These are phyloP conservation scores for Kodamaea alishanica DNA, from an alignment of 1,139 yeast genomes.

Conservation along the genomic window DNA sequence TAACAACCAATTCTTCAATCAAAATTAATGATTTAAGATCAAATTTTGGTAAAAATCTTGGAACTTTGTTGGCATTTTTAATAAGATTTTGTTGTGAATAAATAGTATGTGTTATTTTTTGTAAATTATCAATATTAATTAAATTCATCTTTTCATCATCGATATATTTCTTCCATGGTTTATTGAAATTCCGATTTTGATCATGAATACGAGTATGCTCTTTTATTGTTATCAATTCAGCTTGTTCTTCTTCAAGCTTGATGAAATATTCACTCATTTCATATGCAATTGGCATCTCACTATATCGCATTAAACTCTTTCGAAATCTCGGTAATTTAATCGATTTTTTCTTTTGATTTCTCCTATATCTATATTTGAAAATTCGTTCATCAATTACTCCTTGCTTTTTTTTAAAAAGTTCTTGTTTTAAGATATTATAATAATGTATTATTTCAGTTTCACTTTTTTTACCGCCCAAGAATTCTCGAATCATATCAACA, in stretches of 20 bases:
- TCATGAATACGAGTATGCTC: conserved; percentile 18
- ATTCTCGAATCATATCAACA: conserved; percentile 38
- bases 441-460: conserved; percentile 45
- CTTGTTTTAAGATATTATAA: conserved; percentile 35
- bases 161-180: conserved; percentile 4
- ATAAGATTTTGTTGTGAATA: conserved; percentile 8
- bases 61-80: neutral
- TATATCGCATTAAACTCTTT: conserved; percentile 25
- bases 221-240: conserved; percentile 20
- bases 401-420: conserved; percentile 20
- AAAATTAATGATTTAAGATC: conserved; percentile 8
- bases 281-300: conserved; percentile 49
- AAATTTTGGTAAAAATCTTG: conserved; percentile 5
- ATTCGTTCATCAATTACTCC: conserved; percentile 1
- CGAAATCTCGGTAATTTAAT: conserved; percentile 10
- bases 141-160: conserved; percentile 4
- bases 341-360: conserved; percentile 6
- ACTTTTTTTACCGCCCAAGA: conserved; percentile 33
- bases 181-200: conserved; percentile 8
- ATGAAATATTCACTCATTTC: conserved; percentile 52
- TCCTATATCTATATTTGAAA: conserved; percentile 9
- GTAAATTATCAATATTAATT: conserved; percentile 6
- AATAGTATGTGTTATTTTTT: conserved; percentile 2
- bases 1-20: conserved; percentile 10
- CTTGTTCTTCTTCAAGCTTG: conserved; percentile 46